Percentiles rank a stretch among this genome's conserved stretches.
These are phyloP conservation scores for Xerocomus nothofagi DNA, from an alignment of 1,284 basidiomycete species.

Conservation along the genomic window DNA sequence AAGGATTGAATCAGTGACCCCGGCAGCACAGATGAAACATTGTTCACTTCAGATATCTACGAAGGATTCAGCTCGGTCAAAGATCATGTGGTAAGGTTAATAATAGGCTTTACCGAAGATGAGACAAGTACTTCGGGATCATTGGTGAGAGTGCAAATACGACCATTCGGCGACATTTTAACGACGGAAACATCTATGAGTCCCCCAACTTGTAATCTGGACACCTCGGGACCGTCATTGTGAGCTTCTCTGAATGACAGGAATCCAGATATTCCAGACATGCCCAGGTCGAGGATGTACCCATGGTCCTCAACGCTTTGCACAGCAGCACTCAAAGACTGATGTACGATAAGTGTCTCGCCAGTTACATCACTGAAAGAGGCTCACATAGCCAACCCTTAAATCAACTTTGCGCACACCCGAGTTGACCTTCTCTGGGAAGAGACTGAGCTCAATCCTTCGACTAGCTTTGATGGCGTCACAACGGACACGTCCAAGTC, in stretches of 20 bases:
- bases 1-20: conserved; percentile 85
- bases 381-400: conserved; percentile 68
- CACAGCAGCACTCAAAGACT: conserved; percentile 78
- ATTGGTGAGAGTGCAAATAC: conserved; percentile 64
- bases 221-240: conserved; percentile 40
- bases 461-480: conserved; percentile 66
- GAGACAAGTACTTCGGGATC: conserved; percentile 47
- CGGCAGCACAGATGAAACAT: conserved; percentile 82
- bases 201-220: conserved; percentile 65
- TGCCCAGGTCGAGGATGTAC: conserved; percentile 86
- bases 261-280: conserved; percentile 76
- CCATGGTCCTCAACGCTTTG: conserved; percentile 94
- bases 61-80: conserved; percentile 11
- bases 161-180: conserved; percentile 67
- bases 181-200: conserved; percentile 64
- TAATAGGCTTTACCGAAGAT: conserved; percentile 49
- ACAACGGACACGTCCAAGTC: conserved; percentile 61
- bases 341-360: conserved; percentile 3
- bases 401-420: conserved; percentile 83
- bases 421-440: conserved; percentile 84
- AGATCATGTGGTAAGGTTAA: conserved; percentile 11
- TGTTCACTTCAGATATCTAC: conserved; percentile 75
- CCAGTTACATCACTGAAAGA: not conserved
- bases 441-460: conserved; percentile 85
- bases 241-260: conserved; percentile 68